A percentile compares a stretch with the other conserved stretches of the same genome.
phyloP scores from a whole-genome alignment of 164 flowering plant genomes.

The Tinospora cordifolia region DNA sequence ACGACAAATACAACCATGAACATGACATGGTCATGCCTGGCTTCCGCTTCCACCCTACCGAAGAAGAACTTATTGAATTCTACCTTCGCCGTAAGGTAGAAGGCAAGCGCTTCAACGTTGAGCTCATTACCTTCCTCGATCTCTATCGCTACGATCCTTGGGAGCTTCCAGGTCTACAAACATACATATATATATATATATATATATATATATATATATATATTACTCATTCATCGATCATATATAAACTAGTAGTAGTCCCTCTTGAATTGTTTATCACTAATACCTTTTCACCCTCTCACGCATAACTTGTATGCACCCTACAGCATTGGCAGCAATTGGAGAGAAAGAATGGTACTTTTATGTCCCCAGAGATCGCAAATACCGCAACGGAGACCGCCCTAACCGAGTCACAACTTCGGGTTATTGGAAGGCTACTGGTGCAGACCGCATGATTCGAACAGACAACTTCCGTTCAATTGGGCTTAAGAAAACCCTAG shows the following conservation, averaged over 20 bases:
- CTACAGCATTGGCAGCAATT: constrained; percentile 81
- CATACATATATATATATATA: no score
- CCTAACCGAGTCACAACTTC: constrained; percentile 94
- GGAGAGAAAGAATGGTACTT: constrained; percentile 99
- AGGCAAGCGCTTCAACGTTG: constrained; percentile 87
- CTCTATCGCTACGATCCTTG: constrained; percentile 98
- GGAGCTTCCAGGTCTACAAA: constrained; percentile 99
- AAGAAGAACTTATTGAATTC: constrained; percentile 93
- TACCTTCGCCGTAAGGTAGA: constrained; percentile 97
- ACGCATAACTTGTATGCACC: no score
- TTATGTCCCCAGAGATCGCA: constrained; percentile 91
- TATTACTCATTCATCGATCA: background rate
- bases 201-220: constrained; percentile 21
- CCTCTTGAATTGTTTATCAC: background rate
- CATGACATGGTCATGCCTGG: constrained; percentile 97
- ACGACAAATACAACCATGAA: constrained; percentile 34
- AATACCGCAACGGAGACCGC: constrained; percentile 89
- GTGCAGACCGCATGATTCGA: constrained; percentile 89
- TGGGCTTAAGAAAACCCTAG: constrained; percentile 94
- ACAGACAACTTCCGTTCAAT: constrained; percentile 56
- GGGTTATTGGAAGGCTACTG: constrained; percentile 98
- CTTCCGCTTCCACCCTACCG: constrained; percentile 95
- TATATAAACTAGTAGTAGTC: background rate
- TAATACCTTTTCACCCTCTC: no score
- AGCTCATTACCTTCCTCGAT: constrained; percentile 87